Base-by-base conservation (phyloP, 257 asterid genomes). In the Solanum piurae region DNA sequence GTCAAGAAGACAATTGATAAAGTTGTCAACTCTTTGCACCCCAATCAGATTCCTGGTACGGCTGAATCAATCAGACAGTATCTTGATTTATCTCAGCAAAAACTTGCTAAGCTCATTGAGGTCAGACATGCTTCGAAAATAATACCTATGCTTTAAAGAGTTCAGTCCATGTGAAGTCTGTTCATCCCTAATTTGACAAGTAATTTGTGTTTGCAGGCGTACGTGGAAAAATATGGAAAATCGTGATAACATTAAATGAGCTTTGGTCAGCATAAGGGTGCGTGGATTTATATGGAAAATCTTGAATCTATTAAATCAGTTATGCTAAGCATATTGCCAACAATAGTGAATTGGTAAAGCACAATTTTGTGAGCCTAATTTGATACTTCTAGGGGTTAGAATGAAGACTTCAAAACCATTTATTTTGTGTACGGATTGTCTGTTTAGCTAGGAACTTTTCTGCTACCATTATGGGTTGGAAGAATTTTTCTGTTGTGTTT, bases 51-150 rank as follows among this genome's bases (percentile, higher is more conserved):
- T 86, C 99, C 99, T 33, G 90, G 74, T 91, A 92, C 97, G 11
- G 42, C 89, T 33, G 99, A 97, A 85, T 88, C 94, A 66, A 83
- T 91, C 80, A 89, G 93, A 86, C 87, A 87, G 7, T 95, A 95
- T 91, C 93, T 97, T 86, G 86, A 93, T 64, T 20, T 92, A 84
- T 94, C 90, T 23, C 93, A 90, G 88, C 80, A 93, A 88, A 97
- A 95, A 91, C 93, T 95, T 83, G 92, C 89, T 21, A 95, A 93
- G 91, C 95, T 97, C 36, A 96, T 97, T 85, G 95, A 93, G 98
- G 99, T 96, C 90, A 94, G 99, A 89, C 76, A 86, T 85, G 86
- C 76, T 85, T 88, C 38, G n/a, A 42, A 49, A 86, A 80, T 75
- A 85, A 86, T 76, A 34, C 87, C 31, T 20, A 83, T 29, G 87